These are phyloP conservation scores for Podaxis mareebaensis DNA, from an alignment of 768 basidiomycete genomes.

Conservation along the genomic window DNA sequence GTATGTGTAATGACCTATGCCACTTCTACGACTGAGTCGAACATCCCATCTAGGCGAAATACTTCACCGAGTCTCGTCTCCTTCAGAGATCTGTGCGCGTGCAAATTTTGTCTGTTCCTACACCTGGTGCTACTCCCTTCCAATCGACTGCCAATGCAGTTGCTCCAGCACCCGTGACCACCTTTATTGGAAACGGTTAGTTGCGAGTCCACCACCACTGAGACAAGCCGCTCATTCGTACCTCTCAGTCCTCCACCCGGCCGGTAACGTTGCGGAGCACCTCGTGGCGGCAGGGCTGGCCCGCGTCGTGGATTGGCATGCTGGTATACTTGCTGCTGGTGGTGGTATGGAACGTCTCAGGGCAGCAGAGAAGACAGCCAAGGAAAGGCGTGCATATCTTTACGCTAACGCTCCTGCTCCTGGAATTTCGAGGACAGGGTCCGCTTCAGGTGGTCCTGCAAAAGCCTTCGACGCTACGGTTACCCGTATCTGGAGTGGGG, in stretches of 20 bases:
- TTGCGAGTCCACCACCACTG: slow-evolving; percentile 3
- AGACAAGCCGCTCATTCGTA: slow-evolving; percentile 8
- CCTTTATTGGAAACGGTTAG: slow-evolving; percentile 87
- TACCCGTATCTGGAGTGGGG: slow-evolving; percentile 87
- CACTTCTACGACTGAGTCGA: slow-evolving; percentile 16
- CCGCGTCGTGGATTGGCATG: slow-evolving; percentile 96
- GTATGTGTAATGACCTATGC: slow-evolving; percentile 38
- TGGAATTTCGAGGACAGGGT: slow-evolving; percentile 42
- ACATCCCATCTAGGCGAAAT: slow-evolving; percentile 68
- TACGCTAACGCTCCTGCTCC: slow-evolving; percentile 56
- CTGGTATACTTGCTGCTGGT: slow-evolving; percentile 82
- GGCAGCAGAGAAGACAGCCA: slow-evolving; percentile 78
- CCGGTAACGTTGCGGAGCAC: slow-evolving; percentile 92
- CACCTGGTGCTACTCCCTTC: slow-evolving; percentile 78
- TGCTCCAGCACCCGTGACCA: slow-evolving; percentile 68
- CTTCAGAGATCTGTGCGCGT: slow-evolving; percentile 79
- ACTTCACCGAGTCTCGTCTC: slow-evolving; percentile 88
- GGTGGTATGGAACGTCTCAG: slow-evolving; percentile 90
- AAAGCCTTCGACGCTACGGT: slow-evolving; percentile 81
- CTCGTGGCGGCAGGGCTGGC: slow-evolving; percentile 84
- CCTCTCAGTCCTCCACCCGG: slow-evolving; percentile 76
- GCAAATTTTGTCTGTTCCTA: slow-evolving; percentile 78
- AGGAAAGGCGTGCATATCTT: slow-evolving; percentile 69
- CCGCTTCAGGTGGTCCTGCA: slow-evolving; percentile 45
- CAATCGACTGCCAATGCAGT: slow-evolving; percentile 54